Base-by-base conservation (phyloP, 2,329 filamentous ascomycete species). In the Graphiopsis chlorocephala region DNA sequence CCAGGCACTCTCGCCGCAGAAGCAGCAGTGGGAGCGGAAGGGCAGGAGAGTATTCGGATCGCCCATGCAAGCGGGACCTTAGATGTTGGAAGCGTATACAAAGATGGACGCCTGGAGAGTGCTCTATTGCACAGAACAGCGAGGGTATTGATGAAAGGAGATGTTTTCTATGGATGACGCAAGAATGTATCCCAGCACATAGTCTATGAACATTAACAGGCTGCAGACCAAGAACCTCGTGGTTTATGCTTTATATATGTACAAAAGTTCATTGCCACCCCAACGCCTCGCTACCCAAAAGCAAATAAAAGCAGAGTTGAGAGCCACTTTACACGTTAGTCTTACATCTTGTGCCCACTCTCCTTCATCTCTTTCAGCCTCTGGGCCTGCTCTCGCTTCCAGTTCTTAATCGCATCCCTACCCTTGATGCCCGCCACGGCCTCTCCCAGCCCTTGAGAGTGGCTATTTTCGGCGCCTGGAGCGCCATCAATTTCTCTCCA, bases 71-170 rank as follows among this genome's bases (percentile, higher is more conserved):
- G 72, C 53, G 71, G 72, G 2, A 70, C 68, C 47, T 20, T 74
- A 6, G 73, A 73, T 42, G 71, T 74, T 14, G 73, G 72, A 3
- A 69, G 71, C 61, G 65, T 70, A 1, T 66, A 71, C 42, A 64
- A 68, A 11, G 60, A 70, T 23, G 71, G 71, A 3, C 58, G 65
- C 25, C 70, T 74, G 33, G 68, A 70, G 47, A 73, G 71, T 60
- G 73, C 71, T 25, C 48, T 71, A 53, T 57, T 74, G 25, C 70
- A 73, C 66, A 69, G 72, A 10, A 75, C 73, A 25, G 70, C 72
- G 5, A 67, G 71, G 42, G 67, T 72, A 1, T 35, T 74, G 68
- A 75, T 75, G 72, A 70, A 70, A 56, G 73, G 72, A 5, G 68
- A 75, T 45, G 72, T 75, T 25, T 72, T 67, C 60, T 72, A 71